Conservation (phyloP, 2,329 filamentous ascomycete species). For the Cytospora paraplurivora region DNA sequence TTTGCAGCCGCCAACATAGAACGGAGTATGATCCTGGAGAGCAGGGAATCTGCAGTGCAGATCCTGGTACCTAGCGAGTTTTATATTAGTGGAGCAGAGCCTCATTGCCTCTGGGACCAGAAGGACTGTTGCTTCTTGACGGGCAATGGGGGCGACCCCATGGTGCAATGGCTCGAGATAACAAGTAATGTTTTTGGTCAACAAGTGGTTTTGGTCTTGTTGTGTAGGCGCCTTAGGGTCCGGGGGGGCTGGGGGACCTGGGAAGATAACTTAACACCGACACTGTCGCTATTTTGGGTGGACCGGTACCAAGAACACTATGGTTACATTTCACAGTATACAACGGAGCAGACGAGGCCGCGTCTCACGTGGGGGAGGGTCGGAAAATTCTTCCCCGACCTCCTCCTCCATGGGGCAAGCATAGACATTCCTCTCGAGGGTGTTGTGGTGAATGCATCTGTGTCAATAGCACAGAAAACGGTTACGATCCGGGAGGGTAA, state of each 20-base stretch:
- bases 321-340: background rate
- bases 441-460: background rate
- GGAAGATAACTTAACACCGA: background rate
- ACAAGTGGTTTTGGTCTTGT: background rate
- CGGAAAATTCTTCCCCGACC: accelerated
- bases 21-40: background rate
- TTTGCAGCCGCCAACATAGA: background rate
- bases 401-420: background rate
- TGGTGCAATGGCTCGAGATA: background rate
- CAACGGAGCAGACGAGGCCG: background rate
- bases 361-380: background rate
- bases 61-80: background rate
- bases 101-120: background rate
- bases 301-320: background rate
- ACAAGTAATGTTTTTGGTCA: background rate
- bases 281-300: background rate
- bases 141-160: background rate
- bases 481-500: background rate
- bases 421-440: background rate
- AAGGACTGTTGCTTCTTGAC: background rate
- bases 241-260: background rate
- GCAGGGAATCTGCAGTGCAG: background rate
- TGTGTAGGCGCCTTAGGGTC: background rate
- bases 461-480: background rate
- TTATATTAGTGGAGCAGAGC: background rate